These are phyloP conservation scores for Neurospora sp. DNA, from an alignment of 495 filamentous ascomycete species.

Conservation along the genomic window DNA sequence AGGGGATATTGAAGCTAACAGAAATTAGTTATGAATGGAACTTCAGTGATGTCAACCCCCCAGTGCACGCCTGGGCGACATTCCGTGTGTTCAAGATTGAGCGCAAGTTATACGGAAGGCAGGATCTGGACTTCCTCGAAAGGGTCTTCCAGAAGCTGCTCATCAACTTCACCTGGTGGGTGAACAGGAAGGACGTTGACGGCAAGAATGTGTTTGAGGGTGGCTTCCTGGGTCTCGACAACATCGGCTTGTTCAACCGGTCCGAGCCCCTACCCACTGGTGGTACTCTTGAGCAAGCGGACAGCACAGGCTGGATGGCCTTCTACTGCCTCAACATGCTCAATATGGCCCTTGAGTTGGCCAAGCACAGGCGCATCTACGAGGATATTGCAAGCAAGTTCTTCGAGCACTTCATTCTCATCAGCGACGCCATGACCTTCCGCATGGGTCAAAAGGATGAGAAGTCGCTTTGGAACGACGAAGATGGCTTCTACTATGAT, in stretches of 20 bases:
- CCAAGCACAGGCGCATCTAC: conserved; percentile 91
- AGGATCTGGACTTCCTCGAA: conserved; percentile 92
- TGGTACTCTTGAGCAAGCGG: conserved; percentile 86
- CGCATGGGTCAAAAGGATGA: conserved; percentile 62
- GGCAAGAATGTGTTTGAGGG: conserved; percentile 97
- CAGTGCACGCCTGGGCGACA: conserved; percentile 90
- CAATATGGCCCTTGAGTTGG: conserved; percentile 88
- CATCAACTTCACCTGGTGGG: conserved; percentile 98
- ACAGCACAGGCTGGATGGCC: conserved; percentile 98
- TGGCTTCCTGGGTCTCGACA: conserved; percentile 92
- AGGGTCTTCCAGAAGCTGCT: conserved; percentile 93
- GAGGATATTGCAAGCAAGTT: conserved; percentile 98
- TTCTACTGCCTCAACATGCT: conserved; percentile 94
- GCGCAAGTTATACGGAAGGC: conserved; percentile 88
- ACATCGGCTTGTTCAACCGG: conserved; percentile 96
- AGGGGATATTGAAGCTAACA: background rate
- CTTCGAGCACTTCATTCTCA: conserved; percentile 97
- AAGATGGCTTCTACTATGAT: conserved; percentile 97
- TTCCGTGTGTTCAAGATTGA: conserved; percentile 97
- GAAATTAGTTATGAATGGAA: conserved; percentile 77
- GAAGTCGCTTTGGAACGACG: conserved; percentile 85
- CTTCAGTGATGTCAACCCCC: conserved; percentile 93
- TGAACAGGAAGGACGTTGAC: conserved; percentile 86
- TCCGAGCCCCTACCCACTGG: conserved; percentile 92
- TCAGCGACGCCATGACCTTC: conserved; percentile 96